Evolutionary conservation across 2,329 filamentous ascomycete species (phyloP), one percentile per base, ranked within the genome.

Genomic region (Aspergillus piperis): DNA sequence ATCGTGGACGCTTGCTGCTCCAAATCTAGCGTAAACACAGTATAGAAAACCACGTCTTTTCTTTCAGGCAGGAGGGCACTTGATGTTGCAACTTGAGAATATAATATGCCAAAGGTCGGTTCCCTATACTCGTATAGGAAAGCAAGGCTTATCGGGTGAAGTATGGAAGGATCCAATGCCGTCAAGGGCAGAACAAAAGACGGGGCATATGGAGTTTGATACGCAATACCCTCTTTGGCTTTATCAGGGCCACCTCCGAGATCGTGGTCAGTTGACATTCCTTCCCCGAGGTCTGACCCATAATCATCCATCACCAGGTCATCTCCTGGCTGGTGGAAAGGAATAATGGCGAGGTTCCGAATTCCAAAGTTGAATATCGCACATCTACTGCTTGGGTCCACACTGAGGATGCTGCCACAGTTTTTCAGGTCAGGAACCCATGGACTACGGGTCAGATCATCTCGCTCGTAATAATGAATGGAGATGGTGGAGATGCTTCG

Each of bases 91-190:
- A 86, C 81, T 55, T 87, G 88, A 1, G 93, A 91, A 50, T 92
- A 95, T 44, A 99, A 82, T 62, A 99, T 93, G 59, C 94, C 95
- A 79, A 99, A 96, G 0, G 95, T 99, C 11, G 95, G 94, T 77
- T 98, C 95, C 75, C 95, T 89, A 77, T 99, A 99, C 80, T 98
- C 94, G 83, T 98, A 87, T 66, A 99, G 81, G 76, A 99, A 99
- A 58, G 91, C 89, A 71, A 99, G 86, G 73, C 96, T 91, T 71
- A 97, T 88, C 52, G 94, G 92, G 77, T 96, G 90, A 62, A 94
- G 87, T 68, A 99, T 84, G 64, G 86, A 87, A 64, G 93, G 90
- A 76, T 98, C 94, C 77, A 99, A 84, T 70, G 92, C 87, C 56
- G 93, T 92, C 66, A 98, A 83, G 64, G 92, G 90, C 65, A 99